These are phyloP conservation scores for Geotrichum ghanense DNA, from an alignment of 805 yeast genomes.

Conservation along the genomic window DNA sequence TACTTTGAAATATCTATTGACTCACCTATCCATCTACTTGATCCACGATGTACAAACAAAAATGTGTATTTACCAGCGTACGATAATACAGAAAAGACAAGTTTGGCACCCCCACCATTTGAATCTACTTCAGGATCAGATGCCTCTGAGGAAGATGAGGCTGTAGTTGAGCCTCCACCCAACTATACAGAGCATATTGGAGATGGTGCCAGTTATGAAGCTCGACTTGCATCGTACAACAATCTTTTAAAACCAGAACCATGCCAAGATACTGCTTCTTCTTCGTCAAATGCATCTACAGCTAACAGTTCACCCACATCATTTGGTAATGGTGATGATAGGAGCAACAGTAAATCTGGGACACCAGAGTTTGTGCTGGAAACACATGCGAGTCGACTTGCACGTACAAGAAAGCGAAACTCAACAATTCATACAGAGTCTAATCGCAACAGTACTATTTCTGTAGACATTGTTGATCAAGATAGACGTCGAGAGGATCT, in stretches of 20 bases:
- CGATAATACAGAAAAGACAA: conserved; percentile 2
- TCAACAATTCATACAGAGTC: neutral
- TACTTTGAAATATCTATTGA: conserved; percentile 93
- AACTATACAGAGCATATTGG: neutral
- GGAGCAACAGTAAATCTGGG: no score
- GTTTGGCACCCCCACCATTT: neutral
- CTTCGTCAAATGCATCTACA: no score
- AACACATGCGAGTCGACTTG: no score
- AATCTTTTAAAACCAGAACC: no score
- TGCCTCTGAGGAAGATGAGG: neutral
- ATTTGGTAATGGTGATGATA: no score
- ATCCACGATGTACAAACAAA: conserved; percentile 44
- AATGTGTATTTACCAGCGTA: conserved; percentile 29
- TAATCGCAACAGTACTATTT: neutral
- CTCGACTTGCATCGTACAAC: no score
- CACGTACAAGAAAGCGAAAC: neutral
- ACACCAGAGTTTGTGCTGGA: no score
- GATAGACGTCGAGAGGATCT: neutral
- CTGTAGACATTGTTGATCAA: neutral
- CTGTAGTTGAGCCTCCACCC: neutral
- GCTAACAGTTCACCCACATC: no score
- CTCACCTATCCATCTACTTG: conserved; percentile 79
- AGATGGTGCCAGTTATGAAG: neutral
- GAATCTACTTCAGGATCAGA: neutral
- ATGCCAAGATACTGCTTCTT: no score